Base-by-base conservation (phyloP, 2,329 filamentous ascomycete species). In the Lachnellula hyalina region DNA sequence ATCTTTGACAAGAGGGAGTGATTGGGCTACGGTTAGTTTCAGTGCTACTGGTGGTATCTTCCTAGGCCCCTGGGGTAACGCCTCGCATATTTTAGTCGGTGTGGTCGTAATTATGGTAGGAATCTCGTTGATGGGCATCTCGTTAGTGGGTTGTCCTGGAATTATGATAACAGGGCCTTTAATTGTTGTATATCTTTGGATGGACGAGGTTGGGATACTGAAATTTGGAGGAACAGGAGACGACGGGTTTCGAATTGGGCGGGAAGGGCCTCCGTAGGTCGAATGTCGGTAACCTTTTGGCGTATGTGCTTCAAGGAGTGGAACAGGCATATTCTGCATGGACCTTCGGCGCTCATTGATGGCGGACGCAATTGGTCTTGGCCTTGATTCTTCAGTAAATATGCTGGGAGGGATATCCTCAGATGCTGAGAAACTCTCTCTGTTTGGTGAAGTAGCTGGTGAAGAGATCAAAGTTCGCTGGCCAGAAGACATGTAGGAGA, bases 381-480 rank as follows among this genome's bases (percentile, higher is more conserved):
- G 44, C 40, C 58, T 58, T 25, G 45, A 36, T 23, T 64, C 61
- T 19, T 67, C 64, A 14, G 49, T 40, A n/a, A 58, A 51, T 7
- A 55, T 32, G 2, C 57, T 59, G 7, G 53, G 38, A 8, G 56
- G 46, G 3, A 52, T 41, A n/a, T 68, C 63, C 23, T 68, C 66
- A 28, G 62, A 61, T 11, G 57, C 57, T 28, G 70, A 70, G 53
- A 82, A 83, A 52, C 73, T 80, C 36, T 80, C 77, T 12, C 75
- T 72, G 1, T 75, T 75, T 0, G 83, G 83, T 1, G 83, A 85
- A 53, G 73, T 75, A 15, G 79, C 74, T 2, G 81, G 75, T 0
- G 83, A 85, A 2, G 82, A 85, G 7, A 84, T 65, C 25, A 82
- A 71, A 3, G 83, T 86, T 55, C 80, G 75, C 64, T 85, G 81